Evolutionary conservation across 2,329 filamentous ascomycete species (phyloP).

Genomic region (Torrubiellomyces zombiae): DNA sequence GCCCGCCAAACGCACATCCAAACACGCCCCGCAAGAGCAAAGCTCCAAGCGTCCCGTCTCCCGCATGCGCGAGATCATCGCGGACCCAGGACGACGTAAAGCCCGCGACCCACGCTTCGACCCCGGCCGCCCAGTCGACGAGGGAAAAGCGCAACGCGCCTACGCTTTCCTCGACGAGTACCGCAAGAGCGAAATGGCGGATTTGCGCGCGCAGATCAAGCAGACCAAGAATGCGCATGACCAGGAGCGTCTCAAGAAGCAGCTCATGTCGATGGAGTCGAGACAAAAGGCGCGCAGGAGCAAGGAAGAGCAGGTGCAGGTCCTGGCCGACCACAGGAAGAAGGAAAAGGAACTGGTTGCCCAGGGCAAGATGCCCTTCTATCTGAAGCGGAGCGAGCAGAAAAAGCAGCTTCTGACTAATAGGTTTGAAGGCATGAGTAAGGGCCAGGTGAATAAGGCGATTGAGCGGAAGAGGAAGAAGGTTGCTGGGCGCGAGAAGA

Average conservation of each 20-base stretch:
- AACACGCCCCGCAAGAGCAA: slow-evolving; percentile 76
- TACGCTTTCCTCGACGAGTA: slow-evolving; percentile 86
- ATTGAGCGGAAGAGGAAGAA: slow-evolving; percentile 87
- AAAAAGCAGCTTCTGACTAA: slow-evolving; percentile 72
- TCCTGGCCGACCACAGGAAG: slow-evolving; percentile 60
- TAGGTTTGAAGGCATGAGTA: slow-evolving; percentile 69
- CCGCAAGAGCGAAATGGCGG: slow-evolving; percentile 63
- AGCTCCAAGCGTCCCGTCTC: slow-evolving; percentile 73
- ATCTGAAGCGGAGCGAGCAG: slow-evolving; percentile 80
- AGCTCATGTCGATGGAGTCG: slow-evolving; percentile 64
- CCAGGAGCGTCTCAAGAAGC: slow-evolving; percentile 55
- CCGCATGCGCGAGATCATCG: slow-evolving; percentile 59
- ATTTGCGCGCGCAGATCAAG: slow-evolving; percentile 52
- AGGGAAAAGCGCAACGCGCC: slow-evolving; percentile 45
- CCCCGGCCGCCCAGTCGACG: slow-evolving; percentile 37
- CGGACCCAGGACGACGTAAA: slow-evolving; percentile 36
- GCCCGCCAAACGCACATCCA: slow-evolving; percentile 38
- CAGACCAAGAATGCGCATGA: slow-evolving; percentile 44
- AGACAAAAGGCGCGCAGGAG: slow-evolving; percentile 52
- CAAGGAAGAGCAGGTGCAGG: slow-evolving; percentile 51
- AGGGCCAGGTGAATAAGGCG: slow-evolving; percentile 65
- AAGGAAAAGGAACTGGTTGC: slow-evolving; percentile 72
- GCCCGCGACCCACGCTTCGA: slow-evolving; percentile 82
- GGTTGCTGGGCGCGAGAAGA: slow-evolving; percentile 71
- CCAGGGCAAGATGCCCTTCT: slow-evolving; percentile 86